Conservation (phyloP, 208 protist genomes). For the Vickermania spadyakhi region DNA sequence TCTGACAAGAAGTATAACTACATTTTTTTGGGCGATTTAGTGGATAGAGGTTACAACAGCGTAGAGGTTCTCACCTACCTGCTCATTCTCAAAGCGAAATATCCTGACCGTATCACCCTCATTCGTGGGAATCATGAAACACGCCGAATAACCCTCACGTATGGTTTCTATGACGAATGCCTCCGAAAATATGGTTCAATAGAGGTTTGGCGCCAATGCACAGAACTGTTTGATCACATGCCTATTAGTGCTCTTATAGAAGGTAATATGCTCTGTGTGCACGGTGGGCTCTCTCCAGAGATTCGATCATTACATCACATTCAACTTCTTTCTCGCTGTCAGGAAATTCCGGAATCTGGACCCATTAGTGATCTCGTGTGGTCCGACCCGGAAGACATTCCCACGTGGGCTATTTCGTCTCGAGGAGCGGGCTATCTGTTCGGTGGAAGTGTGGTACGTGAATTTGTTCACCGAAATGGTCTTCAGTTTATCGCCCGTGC, state of each 20-base stretch:
- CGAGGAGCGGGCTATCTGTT: slow-evolving; percentile 86
- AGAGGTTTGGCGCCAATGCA: slow-evolving; percentile 97
- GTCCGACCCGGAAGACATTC: slow-evolving; percentile 85
- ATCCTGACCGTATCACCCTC: slow-evolving; percentile 73
- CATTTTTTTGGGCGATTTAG: slow-evolving; percentile 93
- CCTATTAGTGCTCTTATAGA: slow-evolving; percentile 97
- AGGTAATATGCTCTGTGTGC: slow-evolving; percentile 93
- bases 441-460: slow-evolving; percentile 48
- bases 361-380: slow-evolving; percentile 83
- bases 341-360: slow-evolving; percentile 86
- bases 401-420: slow-evolving; percentile 70
- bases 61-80: slow-evolving; percentile 92
- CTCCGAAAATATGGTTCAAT: slow-evolving; percentile 73
- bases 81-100: slow-evolving; percentile 88
- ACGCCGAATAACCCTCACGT: slow-evolving; percentile 72
- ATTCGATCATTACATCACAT: slow-evolving; percentile 88
- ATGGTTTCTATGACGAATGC: slow-evolving; percentile 92
- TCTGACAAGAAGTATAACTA: slow-evolving; percentile 64
- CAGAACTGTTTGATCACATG: slow-evolving; percentile 99
- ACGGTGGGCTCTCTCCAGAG: slow-evolving; percentile 97
- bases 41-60: slow-evolving; percentile 93
- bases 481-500: slow-evolving; percentile 81
- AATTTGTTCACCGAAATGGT: slow-evolving; percentile 81
- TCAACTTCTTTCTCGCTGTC: slow-evolving; percentile 55
- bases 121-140: slow-evolving; percentile 92